Base-by-base conservation (phyloP, 2,329 filamentous ascomycete genomes). In the Periconia sp. region DNA sequence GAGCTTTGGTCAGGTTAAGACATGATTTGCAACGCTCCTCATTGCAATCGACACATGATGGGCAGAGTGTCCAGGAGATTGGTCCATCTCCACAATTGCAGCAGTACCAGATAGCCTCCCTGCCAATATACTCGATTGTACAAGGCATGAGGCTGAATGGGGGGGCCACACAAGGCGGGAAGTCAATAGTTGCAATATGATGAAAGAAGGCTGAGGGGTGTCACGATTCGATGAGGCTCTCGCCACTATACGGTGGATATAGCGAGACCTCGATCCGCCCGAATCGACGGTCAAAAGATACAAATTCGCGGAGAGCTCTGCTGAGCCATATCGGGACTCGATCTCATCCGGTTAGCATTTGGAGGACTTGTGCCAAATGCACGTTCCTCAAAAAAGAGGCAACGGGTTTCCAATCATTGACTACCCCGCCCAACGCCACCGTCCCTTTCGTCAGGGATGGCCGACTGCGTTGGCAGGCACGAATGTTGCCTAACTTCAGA, bases 151-250 rank as follows among this genome's bases (percentile, higher is more conserved):
- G 35, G 28, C 31, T 16, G 39, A 30, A 10, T 13, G 34, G 5
- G 22, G 24, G 23, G 15, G 36, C 25, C 37, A 31, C 36, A 23
- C 3, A 8, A 17, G 16, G 12, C 26, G 16, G 15, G 6, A 36
- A 34, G 36, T 21, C 33, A 28, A 13, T 11, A 36, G 21, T 21
- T 13, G 23, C n/a, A 44, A 33, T 37, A 16, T 16, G 28, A 30
- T 12, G 29, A 11, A 13, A 31, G 30, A 30, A 33, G 35, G 30
- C 31, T 40, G 28, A 39, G 11, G 12, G 16, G 15, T 8, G 13
- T 15, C 34, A 34, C 36, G 11, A n/a, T 36, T 31, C 35, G 8
- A 39, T 34, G 39, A 23, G 44, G 29, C 44, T 47, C 30, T 21
- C n/a, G n/a, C n/a, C n/a, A n/a, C n/a, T n/a, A n/a, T n/a, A 35